Evolutionary conservation across 441 rosid genomes (phyloP), one percentile per base, ranked within the genome.

Genomic region (Hura crepitans): DNA sequence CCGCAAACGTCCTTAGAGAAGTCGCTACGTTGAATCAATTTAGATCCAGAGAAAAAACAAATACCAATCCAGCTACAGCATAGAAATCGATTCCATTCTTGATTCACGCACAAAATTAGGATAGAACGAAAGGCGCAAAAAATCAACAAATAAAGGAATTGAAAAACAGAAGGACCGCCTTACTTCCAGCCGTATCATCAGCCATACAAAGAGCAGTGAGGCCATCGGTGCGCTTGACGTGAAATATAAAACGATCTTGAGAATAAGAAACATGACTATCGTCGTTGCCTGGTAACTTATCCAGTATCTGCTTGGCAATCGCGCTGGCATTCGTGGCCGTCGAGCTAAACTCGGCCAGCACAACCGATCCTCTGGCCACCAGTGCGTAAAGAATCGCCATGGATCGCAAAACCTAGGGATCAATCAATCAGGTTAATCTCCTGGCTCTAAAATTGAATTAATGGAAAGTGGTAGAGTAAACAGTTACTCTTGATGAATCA

Each of bases 141-240:
- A 37, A 45, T 37, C n/a, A 4, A 53, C 57, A 33, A 22, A 59
- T 14, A 8, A 33, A 59, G 35, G 27, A 39, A 62, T 5, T 3
- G 17, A 43, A 61, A 59, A 11, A 17, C 30, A 17, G 11, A 58
- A 14, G 23, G 3, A 69, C 61, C 45, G 0, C 27, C 86, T 72
- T 81, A 94, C 97, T 86, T 80, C 91, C 99, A 69, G 91, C 87
- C 62, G 86, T 80, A 56, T 89, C 97, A n/a, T 94, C 97, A 46
- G 97, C 97, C 99, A 94, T 90, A 72, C 99, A 94, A 77, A 94
- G 96, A 64, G 81, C 92, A 77, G 97, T 85, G 73, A 92, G 95
- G 73, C 99, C 97, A 75, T 95, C 97, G 72, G 97, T 95, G 72
- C 97, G 90, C 61, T 89, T 90, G 71, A 92, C 90, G 66, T 92